Base-by-base conservation (phyloP, 139 green algal genomes). In the Chlorella ohadii region DNA sequence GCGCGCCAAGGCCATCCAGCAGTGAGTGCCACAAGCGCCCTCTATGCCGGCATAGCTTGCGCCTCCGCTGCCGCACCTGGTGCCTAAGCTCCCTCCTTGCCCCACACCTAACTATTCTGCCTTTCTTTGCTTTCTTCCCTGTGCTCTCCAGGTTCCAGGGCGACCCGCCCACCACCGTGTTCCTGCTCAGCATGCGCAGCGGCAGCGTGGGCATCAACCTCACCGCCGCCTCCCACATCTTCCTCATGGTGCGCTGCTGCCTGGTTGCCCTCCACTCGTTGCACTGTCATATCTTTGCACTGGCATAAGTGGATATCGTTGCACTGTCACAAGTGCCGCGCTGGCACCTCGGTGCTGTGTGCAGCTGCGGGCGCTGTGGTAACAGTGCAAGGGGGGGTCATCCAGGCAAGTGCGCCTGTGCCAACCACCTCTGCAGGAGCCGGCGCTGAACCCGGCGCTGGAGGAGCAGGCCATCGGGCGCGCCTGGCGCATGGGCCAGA, bases 401-500 rank as follows among this genome's bases (percentile, higher is more conserved):
- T n/a, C n/a, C n/a, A n/a, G n/a, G n/a, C n/a, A n/a, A n/a, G n/a
- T n/a, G n/a, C n/a, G n/a, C n/a, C n/a, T n/a, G n/a, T 68, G 61
- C 61, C 4, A 71, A 7, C 64, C n/a, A 39, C 28, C 33, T 0
- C 66, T 72, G 70, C 70, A 96, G 70, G 94, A 98, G 89, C 94
- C 94, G 12, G 89, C 85, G 74, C 70, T 96, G 31, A 97, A 98
- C 90, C 94, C 93, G 0, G 92, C 94, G 7, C 85, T 96, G 75
- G 94, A 97, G 88, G 91, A 95, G 68, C 92, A 90, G 84, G 93
- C 93, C 64, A 92, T 97, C 56, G 93, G 93, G 1, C 89, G 94
- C 15, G 86, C 91, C 1, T 95, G 91, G 91, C 91, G 94, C 80
- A 96, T 97, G 93, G 93, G 93, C 6, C 94, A 97, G 88, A 86